phyloP scores from a whole-genome alignment of 1,284 basidiomycete species.

The Cutaneotrichosporon sp. region DNA sequence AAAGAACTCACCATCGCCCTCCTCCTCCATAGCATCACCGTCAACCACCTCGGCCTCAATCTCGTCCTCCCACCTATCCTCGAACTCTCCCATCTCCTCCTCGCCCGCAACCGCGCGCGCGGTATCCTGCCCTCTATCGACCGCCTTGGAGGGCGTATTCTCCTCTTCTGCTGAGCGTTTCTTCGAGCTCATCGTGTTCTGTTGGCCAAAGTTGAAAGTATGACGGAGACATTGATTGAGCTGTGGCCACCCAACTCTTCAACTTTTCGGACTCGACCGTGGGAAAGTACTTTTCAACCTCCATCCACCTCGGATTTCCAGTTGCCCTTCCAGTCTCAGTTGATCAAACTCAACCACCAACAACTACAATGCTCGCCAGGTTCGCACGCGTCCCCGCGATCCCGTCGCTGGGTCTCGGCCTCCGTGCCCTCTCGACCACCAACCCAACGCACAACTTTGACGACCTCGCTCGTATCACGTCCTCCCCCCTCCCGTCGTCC shows the following conservation, averaged over 20 bases:
- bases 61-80: constrained; percentile 60
- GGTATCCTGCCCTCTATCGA: constrained; percentile 37
- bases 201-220: background rate
- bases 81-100: constrained; percentile 62
- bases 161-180: constrained; percentile 50
- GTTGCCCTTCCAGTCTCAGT: too few species aligned
- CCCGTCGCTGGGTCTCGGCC: constrained; percentile 3
- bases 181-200: constrained; percentile 19
- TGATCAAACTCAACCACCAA: background rate
- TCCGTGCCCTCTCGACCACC: constrained; percentile 14
- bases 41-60: constrained; percentile 50
- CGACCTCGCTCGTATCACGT: constrained; percentile 23
- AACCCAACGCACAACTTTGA: constrained; percentile 16
- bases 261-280: constrained; percentile 31
- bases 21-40: constrained; percentile 32
- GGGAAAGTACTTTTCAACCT: constrained; percentile 28
- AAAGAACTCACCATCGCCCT: constrained; percentile 9
- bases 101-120: constrained; percentile 43
- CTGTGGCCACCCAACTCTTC: constrained; percentile 9
- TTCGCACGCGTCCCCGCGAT: constrained; percentile 6
- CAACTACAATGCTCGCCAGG: constrained; percentile 8
- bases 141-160: constrained; percentile 40
- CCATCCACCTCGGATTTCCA: background rate
- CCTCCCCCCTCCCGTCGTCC: constrained; percentile 9
- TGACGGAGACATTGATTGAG: background rate